These are phyloP conservation scores for Arachis monticola DNA, from an alignment of 331 rosid genomes.

Conservation along the genomic window DNA sequence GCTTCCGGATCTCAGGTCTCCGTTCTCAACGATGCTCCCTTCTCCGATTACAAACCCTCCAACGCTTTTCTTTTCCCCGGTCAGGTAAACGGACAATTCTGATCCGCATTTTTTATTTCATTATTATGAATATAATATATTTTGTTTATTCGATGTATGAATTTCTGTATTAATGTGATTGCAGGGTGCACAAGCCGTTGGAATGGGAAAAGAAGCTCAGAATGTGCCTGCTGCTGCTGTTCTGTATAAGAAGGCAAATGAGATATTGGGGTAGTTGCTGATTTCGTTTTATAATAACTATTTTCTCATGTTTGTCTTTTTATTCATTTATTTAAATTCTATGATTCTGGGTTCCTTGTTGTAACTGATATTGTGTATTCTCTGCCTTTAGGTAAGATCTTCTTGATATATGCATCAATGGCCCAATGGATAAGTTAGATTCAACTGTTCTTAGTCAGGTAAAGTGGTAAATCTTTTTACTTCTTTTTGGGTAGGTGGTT, in stretches of 20 bases:
- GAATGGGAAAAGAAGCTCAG: conserved; percentile 97
- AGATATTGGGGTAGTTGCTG: conserved; percentile 72
- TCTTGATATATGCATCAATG: conserved; percentile 86
- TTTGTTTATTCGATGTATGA: too few species aligned
- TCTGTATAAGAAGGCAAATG: conserved; percentile 80
- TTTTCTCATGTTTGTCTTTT: background rate
- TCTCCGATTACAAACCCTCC: conserved; percentile 77
- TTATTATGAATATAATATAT: too few species aligned
- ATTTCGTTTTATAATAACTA: background rate
- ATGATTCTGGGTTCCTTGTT: background rate
- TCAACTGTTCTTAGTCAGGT: conserved; percentile 96
- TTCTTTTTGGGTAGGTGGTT: background rate
- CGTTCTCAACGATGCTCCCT: conserved; percentile 51
- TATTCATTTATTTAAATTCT: background rate
- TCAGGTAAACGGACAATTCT: conserved; percentile 51
- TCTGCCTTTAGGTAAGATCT: conserved; percentile 76
- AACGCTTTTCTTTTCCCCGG: conserved; percentile 93
- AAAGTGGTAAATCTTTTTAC: background rate
- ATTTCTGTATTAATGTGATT: conserved; percentile 26
- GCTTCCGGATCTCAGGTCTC: conserved; percentile 72
- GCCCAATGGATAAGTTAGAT: conserved; percentile 92
- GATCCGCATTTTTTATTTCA: too few species aligned
- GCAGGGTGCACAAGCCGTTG: conserved; percentile 97
- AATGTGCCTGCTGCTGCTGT: conserved; percentile 74
- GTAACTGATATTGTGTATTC: background rate